A percentile compares a stretch with the other conserved stretches of the same genome.
These are phyloP conservation scores for Fusarium xyrophilum DNA, from an alignment of 2,329 filamentous ascomycete genomes.

Conservation along the genomic window DNA sequence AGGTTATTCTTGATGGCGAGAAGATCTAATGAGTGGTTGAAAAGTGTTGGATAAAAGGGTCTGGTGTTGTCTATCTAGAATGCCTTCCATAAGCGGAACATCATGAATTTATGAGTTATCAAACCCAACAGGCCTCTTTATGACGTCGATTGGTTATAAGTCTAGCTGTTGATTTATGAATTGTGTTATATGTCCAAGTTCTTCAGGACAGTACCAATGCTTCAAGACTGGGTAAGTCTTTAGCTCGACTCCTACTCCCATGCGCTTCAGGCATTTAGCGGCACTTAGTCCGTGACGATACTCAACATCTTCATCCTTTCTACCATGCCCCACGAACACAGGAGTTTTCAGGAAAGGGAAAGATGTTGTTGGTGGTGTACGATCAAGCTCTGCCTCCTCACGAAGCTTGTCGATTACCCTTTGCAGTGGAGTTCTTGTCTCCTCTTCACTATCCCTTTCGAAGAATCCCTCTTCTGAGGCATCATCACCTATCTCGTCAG, in stretches of 20 bases:
- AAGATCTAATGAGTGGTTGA: slow-evolving; percentile 53
- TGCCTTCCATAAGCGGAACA: slow-evolving; percentile 10
- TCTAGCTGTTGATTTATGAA: slow-evolving; percentile 39
- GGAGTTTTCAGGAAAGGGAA: slow-evolving; percentile 45
- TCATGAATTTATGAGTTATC: slow-evolving; percentile 30
- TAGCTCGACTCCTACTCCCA: slow-evolving; percentile 48
- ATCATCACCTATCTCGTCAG: background rate
- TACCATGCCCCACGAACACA: slow-evolving; percentile 56
- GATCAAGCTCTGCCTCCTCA: slow-evolving; percentile 40
- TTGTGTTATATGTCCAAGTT: slow-evolving; percentile 49
- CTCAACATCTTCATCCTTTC: slow-evolving; percentile 52
- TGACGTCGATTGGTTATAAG: background rate
- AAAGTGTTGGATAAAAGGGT: slow-evolving; percentile 5
- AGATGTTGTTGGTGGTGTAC: background rate
- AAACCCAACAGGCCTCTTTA: background rate
- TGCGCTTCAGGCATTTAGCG: slow-evolving; percentile 42
- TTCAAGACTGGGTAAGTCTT: slow-evolving; percentile 51
- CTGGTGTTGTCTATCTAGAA: slow-evolving; percentile 3
- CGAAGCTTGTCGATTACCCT: slow-evolving; percentile 39
- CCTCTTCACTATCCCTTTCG: slow-evolving; percentile 13
- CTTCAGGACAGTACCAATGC: slow-evolving; percentile 55
- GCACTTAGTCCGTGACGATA: slow-evolving; percentile 47
- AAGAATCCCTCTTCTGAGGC: slow-evolving; percentile 30
- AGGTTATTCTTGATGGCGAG: slow-evolving; percentile 69
- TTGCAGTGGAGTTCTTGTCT: slow-evolving; percentile 23